A percentile compares a stretch with the other conserved stretches of the same genome.
Evolutionary conservation across 2,329 filamentous ascomycete genomes (phyloP).

Genomic region (Calonectria naviculata): DNA sequence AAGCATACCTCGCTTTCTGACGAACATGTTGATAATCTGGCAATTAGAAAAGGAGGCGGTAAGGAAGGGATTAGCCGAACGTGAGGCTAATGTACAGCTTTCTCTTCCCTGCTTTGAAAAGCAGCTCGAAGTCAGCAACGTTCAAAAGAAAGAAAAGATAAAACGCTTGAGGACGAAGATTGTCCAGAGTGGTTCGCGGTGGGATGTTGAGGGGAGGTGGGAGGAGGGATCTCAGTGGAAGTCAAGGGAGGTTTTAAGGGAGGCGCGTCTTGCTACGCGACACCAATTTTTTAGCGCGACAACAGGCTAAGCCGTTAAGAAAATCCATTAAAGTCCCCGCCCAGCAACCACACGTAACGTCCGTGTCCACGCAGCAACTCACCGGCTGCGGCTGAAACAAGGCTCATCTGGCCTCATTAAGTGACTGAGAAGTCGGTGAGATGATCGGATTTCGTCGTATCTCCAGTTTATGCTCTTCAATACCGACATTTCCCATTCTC

Average conservation of each 20-base stretch:
- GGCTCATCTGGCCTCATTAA: conserved; percentile 4
- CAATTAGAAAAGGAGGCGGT: conserved; percentile 33
- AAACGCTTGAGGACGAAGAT: conserved; percentile 29
- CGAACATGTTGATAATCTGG: conserved; percentile 63
- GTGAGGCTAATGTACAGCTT: conserved; percentile 34
- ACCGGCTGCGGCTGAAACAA: conserved; percentile 19
- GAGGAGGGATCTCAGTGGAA: conserved; percentile 35
- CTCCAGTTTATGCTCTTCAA: conserved; percentile 2
- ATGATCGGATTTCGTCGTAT: neutral
- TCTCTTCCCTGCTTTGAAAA: conserved; percentile 38
- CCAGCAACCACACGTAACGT: conserved; percentile 41
- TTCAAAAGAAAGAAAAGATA: conserved; percentile 14
- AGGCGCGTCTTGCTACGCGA: conserved; percentile 49
- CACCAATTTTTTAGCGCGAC: conserved; percentile 48
- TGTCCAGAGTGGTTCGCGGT: conserved; percentile 25
- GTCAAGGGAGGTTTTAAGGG: conserved; percentile 49
- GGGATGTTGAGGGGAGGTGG: conserved; percentile 40
- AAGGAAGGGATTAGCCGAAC: conserved; percentile 31
- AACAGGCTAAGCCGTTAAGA: conserved; percentile 28
- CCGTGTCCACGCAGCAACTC: conserved; percentile 22
- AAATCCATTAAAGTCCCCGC: conserved; percentile 44
- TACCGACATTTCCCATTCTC: neutral
- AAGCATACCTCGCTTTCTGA: conserved; percentile 71
- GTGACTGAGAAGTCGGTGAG: neutral
- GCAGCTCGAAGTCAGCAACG: conserved; percentile 38